Conservation (phyloP, 1,139 yeast genomes). For the Taphrina communis region DNA sequence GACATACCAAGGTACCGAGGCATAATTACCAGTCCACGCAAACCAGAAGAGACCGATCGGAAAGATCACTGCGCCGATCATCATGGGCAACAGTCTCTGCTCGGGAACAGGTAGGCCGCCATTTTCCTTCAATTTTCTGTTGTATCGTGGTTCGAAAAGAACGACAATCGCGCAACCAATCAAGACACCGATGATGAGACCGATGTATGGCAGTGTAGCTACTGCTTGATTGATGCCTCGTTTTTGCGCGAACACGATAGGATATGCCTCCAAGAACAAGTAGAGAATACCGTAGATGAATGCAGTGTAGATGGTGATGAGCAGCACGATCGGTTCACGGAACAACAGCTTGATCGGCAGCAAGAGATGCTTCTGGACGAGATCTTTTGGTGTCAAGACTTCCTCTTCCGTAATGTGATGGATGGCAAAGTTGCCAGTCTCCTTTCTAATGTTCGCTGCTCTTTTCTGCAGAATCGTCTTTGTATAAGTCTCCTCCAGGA, state of each 20-base stretch:
- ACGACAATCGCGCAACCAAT: constrained; percentile 53
- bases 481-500: constrained; percentile 85
- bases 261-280: constrained; percentile 72
- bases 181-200: constrained; percentile 71
- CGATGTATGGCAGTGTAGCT: constrained; percentile 79
- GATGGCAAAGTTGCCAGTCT: constrained; percentile 42
- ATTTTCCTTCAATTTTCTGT: constrained; percentile 59
- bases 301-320: constrained; percentile 53
- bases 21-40: constrained; percentile 44
- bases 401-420: constrained; percentile 33
- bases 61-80: constrained; percentile 24
- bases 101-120: constrained; percentile 28
- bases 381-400: constrained; percentile 31
- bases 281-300: constrained; percentile 70
- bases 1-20: constrained; percentile 45
- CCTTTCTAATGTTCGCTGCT: constrained; percentile 60
- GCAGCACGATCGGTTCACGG: constrained; percentile 37
- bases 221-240: constrained; percentile 72
- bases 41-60: constrained; percentile 46
- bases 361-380: constrained; percentile 27
- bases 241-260: constrained; percentile 69
- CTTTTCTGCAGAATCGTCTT: constrained; percentile 77
- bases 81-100: constrained; percentile 20
- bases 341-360: constrained; percentile 38
- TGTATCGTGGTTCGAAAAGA: constrained; percentile 52